Evolutionary conservation across 805 yeast genomes (phyloP), one percentile per base, ranked within the genome.

Genomic region (Pichia paraexigua): DNA sequence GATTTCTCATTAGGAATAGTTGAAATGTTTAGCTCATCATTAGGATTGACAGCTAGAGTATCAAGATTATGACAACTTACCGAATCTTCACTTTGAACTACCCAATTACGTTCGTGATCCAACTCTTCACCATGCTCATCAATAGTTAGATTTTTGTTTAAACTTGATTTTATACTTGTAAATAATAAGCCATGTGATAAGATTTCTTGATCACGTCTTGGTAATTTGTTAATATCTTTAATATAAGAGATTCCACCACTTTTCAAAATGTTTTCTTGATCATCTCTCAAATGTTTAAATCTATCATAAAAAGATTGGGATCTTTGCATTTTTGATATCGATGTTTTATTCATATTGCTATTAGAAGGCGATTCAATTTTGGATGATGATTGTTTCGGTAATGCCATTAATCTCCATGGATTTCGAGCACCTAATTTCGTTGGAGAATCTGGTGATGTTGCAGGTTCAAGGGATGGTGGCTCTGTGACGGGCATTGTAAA

Each of bases 241-340:
- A 64, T 59, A 3, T 49, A 46, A 10, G 58, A 56, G 5, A 65
- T 61, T 40, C 68, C 67, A 21, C 48, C 50, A 28, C 47, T 43
- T 17, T 54, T 50, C 17, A 62, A 40, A 2, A 56, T 49, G 3
- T 47, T 49, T 22, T 65, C 68, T 28, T 62, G 63, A 17, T 41
- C 40, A n/a, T 24, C 37, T 35, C 59, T 48, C 48, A 55, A 47
- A 18, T 43, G 21, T 24, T 51, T 55, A 32, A 57, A 57, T 27
- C 54, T 44, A 11, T 46, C 27, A 53, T 58, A 57, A 40, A 56
- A 59, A 17, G 60, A 57, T 35, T 51, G 39, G 2, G 59, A 56
- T 35, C 52, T 51, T 4, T 28, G 39, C 13, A 51, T 15, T n/a
- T 2, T 30, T 37, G 22, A 22, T 8, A 32, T 25, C 6, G 20